Percentiles rank a stretch among this genome's conserved stretches.
Evolutionary conservation across 306 rosid genomes (phyloP).

Genomic region (Hippophae rhamnoides): DNA sequence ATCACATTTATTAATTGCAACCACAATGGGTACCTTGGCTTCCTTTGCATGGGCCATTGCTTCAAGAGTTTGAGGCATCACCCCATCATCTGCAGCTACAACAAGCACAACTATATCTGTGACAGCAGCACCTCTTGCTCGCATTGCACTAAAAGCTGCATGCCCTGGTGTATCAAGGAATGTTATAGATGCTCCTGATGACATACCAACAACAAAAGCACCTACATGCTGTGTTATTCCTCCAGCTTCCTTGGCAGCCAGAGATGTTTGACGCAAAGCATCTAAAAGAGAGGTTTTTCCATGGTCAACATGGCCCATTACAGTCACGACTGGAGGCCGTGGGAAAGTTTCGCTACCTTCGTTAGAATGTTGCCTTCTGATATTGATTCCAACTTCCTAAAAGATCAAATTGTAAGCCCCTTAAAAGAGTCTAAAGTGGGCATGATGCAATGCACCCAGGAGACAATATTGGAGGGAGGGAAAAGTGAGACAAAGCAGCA

Average conservation of each 20-base stretch:
- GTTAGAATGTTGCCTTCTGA: constrained; percentile 68
- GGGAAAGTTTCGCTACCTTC: constrained; percentile 66
- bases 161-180: constrained; percentile 98
- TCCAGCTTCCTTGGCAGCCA: constrained; percentile 92
- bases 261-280: constrained; percentile 86
- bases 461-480: constrained; percentile 4
- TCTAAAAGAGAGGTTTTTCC: constrained; percentile 96
- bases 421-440: constrained; percentile 3
- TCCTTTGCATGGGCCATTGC: constrained; percentile 88
- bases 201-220: constrained; percentile 87
- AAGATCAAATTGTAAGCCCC: constrained; percentile 18
- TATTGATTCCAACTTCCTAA: constrained; percentile 76
- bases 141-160: constrained; percentile 99
- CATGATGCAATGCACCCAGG: constrained; percentile 12
- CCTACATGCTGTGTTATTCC: constrained; percentile 97
- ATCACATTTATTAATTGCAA: constrained; percentile 95
- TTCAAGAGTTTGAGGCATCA: constrained; percentile 97
- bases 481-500: background rate
- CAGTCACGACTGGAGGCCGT: constrained; percentile 83
- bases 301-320: constrained; percentile 98
- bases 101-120: constrained; percentile 88
- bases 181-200: constrained; percentile 83
- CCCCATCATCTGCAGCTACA: constrained; percentile 97
- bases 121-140: constrained; percentile 94
- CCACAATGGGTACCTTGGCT: constrained; percentile 84